Evolutionary conservation across 78 protist species (phyloP), one percentile per base, ranked within the genome.

Genomic region (slime mould (Dictyostelium discoideum)): DNA sequence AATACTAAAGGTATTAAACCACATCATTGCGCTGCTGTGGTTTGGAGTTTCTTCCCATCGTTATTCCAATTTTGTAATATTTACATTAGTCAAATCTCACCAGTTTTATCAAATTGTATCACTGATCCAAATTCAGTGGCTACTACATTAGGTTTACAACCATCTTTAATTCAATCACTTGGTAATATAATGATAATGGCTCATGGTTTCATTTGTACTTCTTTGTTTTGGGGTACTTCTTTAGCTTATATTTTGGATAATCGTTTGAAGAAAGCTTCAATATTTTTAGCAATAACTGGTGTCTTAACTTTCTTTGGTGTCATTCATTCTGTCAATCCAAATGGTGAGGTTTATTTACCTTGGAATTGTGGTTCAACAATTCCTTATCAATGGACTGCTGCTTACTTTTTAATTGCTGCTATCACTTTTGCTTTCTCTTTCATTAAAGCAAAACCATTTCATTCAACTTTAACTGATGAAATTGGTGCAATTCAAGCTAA

Each of bases 31-130:
- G 88, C 95, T 13, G 95, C 95, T 5, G 76, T 90, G 44, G 76
- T 90, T 37, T 90, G 87, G 87, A n/a, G 73, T 39, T 90, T 90
- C 88, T 90, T 90, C 77, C 95, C 95, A 8, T 77, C 95, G n/a
- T 84, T 90, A 18, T 82, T 90, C 72, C 95, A 90, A 72, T 90
- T 90, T 48, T 87, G 60, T 24, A 90, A 90, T 57, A 90, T 90
- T 72, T 24, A 82, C 22, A 72, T 90, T 6, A 22, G 86, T 40
- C 95, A 90, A 73, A 82, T 90, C 0, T 80, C 95, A 29, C 87
- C 87, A 1, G 78, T 54, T 13, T 50, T 90, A 18, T 29, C 74
- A 22, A 16, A 13, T 32, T 40, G 65, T n/a, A 32, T 90, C n/a
- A 39, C 54, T 8, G 77, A 82, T 39, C 87, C 87, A 22, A 13